Evolutionary conservation across 108 stramenopile genomes (phyloP), one percentile per base, ranked within the genome.

Genomic region (Cyclotella atomus): DNA sequence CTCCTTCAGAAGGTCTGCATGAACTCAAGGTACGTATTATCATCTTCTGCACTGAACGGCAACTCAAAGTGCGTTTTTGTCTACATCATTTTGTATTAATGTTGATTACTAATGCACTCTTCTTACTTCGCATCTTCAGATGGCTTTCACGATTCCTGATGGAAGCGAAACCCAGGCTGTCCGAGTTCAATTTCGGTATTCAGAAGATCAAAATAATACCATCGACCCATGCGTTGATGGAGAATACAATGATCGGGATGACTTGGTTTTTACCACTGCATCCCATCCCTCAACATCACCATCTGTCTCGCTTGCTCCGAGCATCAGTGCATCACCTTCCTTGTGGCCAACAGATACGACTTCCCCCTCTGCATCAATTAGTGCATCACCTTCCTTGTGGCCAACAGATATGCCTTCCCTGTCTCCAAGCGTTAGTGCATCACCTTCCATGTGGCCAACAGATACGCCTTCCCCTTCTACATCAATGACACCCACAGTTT

Each of bases 171-270:
- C 12, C 14, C 56, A 57, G n/a, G 56, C 56, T 2, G 56, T 57
- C 12, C 56, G 56, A 32, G 56, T 57, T 2, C 28, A 57, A 15
- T 60, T 44, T 61, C n/a, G 70, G 34, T 57, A 32, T 57, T 9
- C 38, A 12, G 7, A 12, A 12, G 2, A 19, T 15, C 0, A 57
- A 2, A 14, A 15, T 10, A 30, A 19, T 12, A 57, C 19, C 32
- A 32, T 2, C 10, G 29, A 14, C 12, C 1, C 56, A 30, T 57
- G 56, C n/a, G 15, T 30, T 7, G 32, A 1, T 32, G 28, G 30
- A 8, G 38, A 41, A 12, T 57, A 57, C 56, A n/a, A 32, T 57
- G 56, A 57, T 2, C 29, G 56, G 29, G 56, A 57, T 57, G 56
- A 57, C 29, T 3, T 57, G 4, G 29, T 57, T 5, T 57, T 57